A percentile compares a stretch with the other conserved stretches of the same genome.
Conservation (phyloP, 2,329 filamentous ascomycete genomes). For the Aspergillus amoenus region DNA sequence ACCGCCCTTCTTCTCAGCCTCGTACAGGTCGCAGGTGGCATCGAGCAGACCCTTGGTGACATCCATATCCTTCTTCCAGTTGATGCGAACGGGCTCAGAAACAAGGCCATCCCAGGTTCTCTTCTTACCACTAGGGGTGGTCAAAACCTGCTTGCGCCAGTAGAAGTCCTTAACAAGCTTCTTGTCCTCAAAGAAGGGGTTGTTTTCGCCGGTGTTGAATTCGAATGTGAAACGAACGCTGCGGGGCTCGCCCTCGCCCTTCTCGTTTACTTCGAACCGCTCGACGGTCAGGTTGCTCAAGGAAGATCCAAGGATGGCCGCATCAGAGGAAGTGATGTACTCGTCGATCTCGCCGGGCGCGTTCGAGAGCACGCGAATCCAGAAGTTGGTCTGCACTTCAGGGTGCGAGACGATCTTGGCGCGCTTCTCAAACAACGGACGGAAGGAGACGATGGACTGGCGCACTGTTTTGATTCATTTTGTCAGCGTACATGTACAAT, state of each 20-base stretch:
- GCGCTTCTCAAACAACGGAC: conserved; percentile 75
- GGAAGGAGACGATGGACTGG: conserved; percentile 66
- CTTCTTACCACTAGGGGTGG: conserved; percentile 41
- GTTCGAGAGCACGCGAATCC: conserved; percentile 89
- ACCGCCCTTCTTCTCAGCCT: conserved; percentile 56
- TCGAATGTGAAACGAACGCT: conserved; percentile 75
- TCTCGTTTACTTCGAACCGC: conserved; percentile 69
- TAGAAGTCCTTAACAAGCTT: conserved; percentile 90
- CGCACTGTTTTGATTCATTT: conserved; percentile 56
- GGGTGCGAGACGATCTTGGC: conserved; percentile 69
- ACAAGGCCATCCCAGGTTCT: conserved; percentile 73
- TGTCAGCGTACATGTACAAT: conserved; percentile 1
- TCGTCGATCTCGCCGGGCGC: conserved; percentile 82
- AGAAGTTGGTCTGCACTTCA: conserved; percentile 65
- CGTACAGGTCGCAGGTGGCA: conserved; percentile 67
- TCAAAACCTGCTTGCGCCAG: conserved; percentile 63
- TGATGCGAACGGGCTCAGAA: conserved; percentile 82
- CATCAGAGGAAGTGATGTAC: conserved; percentile 80
- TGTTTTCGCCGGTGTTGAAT: conserved; percentile 62
- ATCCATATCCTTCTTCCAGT: conserved; percentile 85
- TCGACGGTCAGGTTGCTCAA: conserved; percentile 71
- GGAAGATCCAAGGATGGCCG: conserved; percentile 63
- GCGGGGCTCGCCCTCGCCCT: conserved; percentile 71
- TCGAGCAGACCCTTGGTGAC: conserved; percentile 77
- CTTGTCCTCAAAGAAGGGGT: conserved; percentile 77